Evolutionary conservation across 768 basidiomycete species (phyloP), one percentile per base, ranked within the genome.

Genomic region (Boletus rubescentipes): DNA sequence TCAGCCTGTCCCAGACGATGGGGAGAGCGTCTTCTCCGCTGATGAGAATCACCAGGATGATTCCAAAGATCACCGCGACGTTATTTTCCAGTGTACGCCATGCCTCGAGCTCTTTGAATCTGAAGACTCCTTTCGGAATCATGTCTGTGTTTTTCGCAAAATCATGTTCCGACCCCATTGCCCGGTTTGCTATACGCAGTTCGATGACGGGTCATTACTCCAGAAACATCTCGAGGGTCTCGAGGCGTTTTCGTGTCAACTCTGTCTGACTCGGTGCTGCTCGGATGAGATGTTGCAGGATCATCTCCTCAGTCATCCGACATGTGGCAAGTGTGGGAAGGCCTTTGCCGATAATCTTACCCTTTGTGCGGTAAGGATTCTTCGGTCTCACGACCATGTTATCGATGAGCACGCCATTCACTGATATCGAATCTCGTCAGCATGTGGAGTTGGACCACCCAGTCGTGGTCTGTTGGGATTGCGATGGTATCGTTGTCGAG

Each of bases 391-490:
- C 11, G 35, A 11, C 14, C 11, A 31, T 21, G 7, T 46, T 10
- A 15, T 47, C 15, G 9, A 35, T 12, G 18, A 15, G 8, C 2
- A n/a, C 15, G 37, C n/a, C 36, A 18, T 35, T 37, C 5, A 21
- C 44, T 54, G 7, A 54, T 38, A 16, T 46, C 1, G 23, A 36
- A 40, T 26, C n/a, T 43, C 10, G n/a, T 41, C 32, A 68, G 67
- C 67, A 68, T 4, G 45, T 63, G 29, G 63, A 60, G 9, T 51
- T 49, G 1, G 61, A 58, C 26, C 67, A 68, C 36, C 61, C 61
- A 1, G 55, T 52, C 12, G 58, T 69, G 15, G 65, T 67, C 35
- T 69, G 67, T 52, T 68, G 67, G 67, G 67, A 69, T 23, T 68
- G 67, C 31, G 63, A 58, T 34, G 67, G 67, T 5, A 40, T 56